Base-by-base conservation (phyloP, 2,329 filamentous ascomycete species). In the Tricladium varicosporioides region DNA sequence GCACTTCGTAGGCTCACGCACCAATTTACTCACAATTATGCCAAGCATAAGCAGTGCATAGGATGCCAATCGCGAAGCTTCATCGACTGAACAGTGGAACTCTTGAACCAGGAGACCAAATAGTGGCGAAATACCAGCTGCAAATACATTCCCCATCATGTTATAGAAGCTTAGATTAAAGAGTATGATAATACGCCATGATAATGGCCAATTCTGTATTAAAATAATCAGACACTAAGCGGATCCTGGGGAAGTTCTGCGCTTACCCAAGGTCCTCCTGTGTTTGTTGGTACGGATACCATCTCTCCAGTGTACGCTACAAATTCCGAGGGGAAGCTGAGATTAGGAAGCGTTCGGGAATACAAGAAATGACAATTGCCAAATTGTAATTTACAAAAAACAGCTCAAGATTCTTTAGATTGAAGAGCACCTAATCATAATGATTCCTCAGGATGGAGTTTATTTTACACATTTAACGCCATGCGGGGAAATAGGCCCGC, bases 131-230 rank as follows among this genome's bases (percentile, higher is more conserved):
- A 54, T 51, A 2, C 62, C 61, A 5, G 62, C 53, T 5, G 62
- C 61, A 16, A 60, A 64, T 10, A 58, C 50, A 33, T 64, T 63
- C 1, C 62, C 61, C 16, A 64, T 51, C 42, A 62, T 53, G 47
- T 63, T 64, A 50, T 64, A 63, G 19, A 64, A 57, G 50, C 60
- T 55, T 7, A 64, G 48, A n/a, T 64, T 63, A 16, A 64, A 19
- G 11, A 64, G 56, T 10, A 64, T 60, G 45, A 56, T 32, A 13
- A 64, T 51, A 2, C 61, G 54, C 62, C 56, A 60, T 43, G 46
- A 63, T 5, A 64, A 42, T 11, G 61, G 62, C 61, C 62, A 64
- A 14, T 49, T 40, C 61, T 64, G 32, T 27, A 27, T 27, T 27
- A 27, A 27, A 27, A 27, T 7, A 27, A 27, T 27, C 22, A 27